Percentiles rank a stretch among this genome's conserved stretches.
Conservation (phyloP, 805 yeast genomes). For the Saccharomyces jurei region DNA sequence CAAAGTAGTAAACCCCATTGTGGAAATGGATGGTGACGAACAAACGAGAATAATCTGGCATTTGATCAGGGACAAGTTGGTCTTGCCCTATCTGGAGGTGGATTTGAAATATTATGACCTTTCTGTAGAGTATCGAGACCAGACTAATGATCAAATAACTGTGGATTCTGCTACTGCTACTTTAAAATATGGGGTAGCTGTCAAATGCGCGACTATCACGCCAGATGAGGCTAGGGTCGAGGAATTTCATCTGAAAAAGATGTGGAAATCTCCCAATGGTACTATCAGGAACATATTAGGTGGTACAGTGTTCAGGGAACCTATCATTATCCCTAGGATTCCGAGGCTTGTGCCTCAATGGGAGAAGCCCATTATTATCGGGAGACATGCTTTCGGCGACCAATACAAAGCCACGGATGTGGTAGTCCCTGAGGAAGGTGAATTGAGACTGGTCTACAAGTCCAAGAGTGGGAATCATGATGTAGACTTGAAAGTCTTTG, state of each 20-base stretch:
- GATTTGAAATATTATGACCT: conserved; percentile 89
- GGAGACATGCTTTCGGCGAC: conserved; percentile 96
- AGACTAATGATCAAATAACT: conserved; percentile 83
- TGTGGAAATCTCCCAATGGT: conserved; percentile 98
- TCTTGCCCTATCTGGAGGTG: conserved; percentile 76
- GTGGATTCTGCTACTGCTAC: conserved; percentile 86
- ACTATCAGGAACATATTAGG: conserved; percentile 92
- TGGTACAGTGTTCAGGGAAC: conserved; percentile 95
- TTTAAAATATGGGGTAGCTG: conserved; percentile 81
- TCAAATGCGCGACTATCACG: conserved; percentile 97
- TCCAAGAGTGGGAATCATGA: conserved; percentile 47
- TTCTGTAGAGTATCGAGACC: conserved; percentile 78
- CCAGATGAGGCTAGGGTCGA: conserved; percentile 93
- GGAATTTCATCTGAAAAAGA: conserved; percentile 83
- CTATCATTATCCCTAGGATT: conserved; percentile 80
- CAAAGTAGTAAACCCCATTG: conserved; percentile 78
- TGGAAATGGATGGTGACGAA: conserved; percentile 97
- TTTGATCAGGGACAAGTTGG: conserved; percentile 74
- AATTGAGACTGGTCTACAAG: conserved; percentile 65
- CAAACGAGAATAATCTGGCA: conserved; percentile 97
- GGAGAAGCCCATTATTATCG: conserved; percentile 93
- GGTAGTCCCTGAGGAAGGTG: conserved; percentile 72
- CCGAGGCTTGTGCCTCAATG: conserved; percentile 87
- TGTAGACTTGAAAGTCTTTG: conserved; percentile 34
- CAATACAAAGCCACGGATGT: conserved; percentile 91